Conservation (phyloP, 805 yeast genomes). For the Starmerella vitae region DNA sequence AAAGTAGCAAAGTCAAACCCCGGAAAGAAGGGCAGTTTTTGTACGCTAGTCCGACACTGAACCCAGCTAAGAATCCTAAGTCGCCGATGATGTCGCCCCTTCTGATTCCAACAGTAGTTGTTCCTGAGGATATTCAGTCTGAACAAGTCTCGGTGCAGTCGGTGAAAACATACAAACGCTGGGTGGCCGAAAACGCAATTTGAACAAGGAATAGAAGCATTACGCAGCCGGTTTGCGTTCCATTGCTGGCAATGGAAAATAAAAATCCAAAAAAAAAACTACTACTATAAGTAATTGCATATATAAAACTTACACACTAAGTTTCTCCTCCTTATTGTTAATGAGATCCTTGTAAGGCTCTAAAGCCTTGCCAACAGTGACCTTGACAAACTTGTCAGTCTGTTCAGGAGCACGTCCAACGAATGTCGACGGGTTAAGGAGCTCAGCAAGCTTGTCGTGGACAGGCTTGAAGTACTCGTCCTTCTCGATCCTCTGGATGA, state of each 20-base stretch:
- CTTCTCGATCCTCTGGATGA: slow-evolving; percentile 71
- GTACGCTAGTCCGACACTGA: slow-evolving; percentile 20
- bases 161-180: slow-evolving; percentile 18
- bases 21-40: slow-evolving; percentile 12
- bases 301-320: slow-evolving; percentile 56
- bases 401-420: slow-evolving; percentile 98
- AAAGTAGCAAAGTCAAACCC: background rate
- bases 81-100: slow-evolving; percentile 21
- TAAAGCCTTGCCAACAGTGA: slow-evolving; percentile 74
- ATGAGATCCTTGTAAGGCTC: slow-evolving; percentile 48
- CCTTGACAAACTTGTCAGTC: slow-evolving; percentile 79
- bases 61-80: slow-evolving; percentile 15
- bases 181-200: slow-evolving; percentile 14
- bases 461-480: slow-evolving; percentile 80
- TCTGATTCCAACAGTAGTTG: slow-evolving; percentile 14
- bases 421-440: slow-evolving; percentile 85
- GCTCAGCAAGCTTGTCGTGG: slow-evolving; percentile 63
- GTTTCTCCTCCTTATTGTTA: slow-evolving; percentile 54
- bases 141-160: slow-evolving; percentile 14
- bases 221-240: no score
- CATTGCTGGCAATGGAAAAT: background rate
- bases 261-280: background rate
- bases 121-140: background rate
- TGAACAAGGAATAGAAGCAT: no score
- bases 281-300: background rate